Conservation (phyloP, 2,329 filamentous ascomycete genomes). For the Fusarium haematococcum region DNA sequence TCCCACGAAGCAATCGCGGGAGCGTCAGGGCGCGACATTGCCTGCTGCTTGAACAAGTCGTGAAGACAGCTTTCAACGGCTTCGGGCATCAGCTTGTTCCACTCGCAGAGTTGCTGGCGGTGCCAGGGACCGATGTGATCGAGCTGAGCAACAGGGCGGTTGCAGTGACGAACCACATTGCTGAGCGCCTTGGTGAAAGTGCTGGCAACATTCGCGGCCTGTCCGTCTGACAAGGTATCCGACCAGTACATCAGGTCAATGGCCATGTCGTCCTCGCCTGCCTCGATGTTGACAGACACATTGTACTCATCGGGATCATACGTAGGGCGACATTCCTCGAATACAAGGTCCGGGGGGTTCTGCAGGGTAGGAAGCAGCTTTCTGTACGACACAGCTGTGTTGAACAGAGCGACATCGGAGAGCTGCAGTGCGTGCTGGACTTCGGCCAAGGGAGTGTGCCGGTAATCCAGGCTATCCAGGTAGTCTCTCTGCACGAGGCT, state of each 20-base stretch:
- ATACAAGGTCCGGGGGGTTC: slow-evolving; percentile 25
- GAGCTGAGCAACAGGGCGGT: slow-evolving; percentile 18
- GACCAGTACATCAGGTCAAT: slow-evolving; percentile 43
- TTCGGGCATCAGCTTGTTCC: slow-evolving; percentile 20
- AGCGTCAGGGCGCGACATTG: neutral
- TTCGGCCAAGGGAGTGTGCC: slow-evolving; percentile 24
- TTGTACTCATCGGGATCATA: slow-evolving; percentile 41
- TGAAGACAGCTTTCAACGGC: slow-evolving; percentile 28
- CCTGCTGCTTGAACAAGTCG: slow-evolving; percentile 22
- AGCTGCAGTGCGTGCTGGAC: slow-evolving; percentile 39
- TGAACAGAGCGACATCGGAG: slow-evolving; percentile 37
- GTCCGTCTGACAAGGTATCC: slow-evolving; percentile 29
- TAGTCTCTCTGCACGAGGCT: slow-evolving; percentile 22
- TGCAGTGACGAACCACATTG: slow-evolving; percentile 27
- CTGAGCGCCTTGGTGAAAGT: slow-evolving; percentile 30
- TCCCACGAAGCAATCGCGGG: slow-evolving; percentile 38
- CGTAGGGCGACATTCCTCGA: slow-evolving; percentile 39
- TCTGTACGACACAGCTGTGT: slow-evolving; percentile 41
- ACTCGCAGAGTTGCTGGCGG: neutral
- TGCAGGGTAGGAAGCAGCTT: slow-evolving; percentile 23
- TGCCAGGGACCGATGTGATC: slow-evolving; percentile 20
- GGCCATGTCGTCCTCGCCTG: slow-evolving; percentile 31
- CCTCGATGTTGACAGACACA: slow-evolving; percentile 37
- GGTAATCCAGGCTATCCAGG: slow-evolving; percentile 27
- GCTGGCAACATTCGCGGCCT: slow-evolving; percentile 32